Base-by-base conservation (phyloP, 768 basidiomycete genomes). In the Dioszegia crocea region DNA sequence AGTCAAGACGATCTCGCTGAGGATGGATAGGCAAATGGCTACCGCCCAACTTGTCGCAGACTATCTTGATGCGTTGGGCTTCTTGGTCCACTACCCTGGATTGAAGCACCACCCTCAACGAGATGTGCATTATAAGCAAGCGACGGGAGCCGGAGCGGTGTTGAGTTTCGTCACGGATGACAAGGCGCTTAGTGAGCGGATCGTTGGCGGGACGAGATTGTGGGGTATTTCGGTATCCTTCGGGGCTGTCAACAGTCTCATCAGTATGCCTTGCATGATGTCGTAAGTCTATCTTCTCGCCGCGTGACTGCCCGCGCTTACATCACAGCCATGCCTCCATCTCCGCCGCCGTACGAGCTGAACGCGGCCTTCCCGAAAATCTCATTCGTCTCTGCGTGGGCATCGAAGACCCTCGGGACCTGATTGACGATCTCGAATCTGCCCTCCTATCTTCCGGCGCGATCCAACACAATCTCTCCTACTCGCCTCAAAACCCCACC, bases 251-350 rank as follows among this genome's bases (percentile, higher is more conserved):
- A 99, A 99, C 80, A 91, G 89, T 71, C 76, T 99, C 76, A 98
- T 98, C 79, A 91, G 89, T 64, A 97, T 99, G 94, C 96, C 96
- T 36, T 98, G 96, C 76, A 85, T 91, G 68, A 98, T 99, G 96
- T 96, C 92, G 94, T 98, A 78, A 80, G 93, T 88, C 4, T 23
- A 33, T 39, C 24, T 23, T 21, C 12, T 9, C 31, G 44, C 14
- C 4, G 17, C 30, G n/a, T 21, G 21, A 1, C 48, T 27, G 36
- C 9, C 11, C 6, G 12, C 4, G 45, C 56, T 61, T 11, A 48
- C 44, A 10, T 9, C 0, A n/a, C 65, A 94, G 94, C 17, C 96
- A 99, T 76, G 92, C 96, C 23, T 98, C 96, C 38, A 99, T 99
- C 65, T 93, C 97, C 70, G 85, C 96, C 23, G 88, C 89, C 8